These are phyloP conservation scores for Termitomyces titanicus DNA, from an alignment of 768 basidiomycete genomes.

Conservation along the genomic window DNA sequence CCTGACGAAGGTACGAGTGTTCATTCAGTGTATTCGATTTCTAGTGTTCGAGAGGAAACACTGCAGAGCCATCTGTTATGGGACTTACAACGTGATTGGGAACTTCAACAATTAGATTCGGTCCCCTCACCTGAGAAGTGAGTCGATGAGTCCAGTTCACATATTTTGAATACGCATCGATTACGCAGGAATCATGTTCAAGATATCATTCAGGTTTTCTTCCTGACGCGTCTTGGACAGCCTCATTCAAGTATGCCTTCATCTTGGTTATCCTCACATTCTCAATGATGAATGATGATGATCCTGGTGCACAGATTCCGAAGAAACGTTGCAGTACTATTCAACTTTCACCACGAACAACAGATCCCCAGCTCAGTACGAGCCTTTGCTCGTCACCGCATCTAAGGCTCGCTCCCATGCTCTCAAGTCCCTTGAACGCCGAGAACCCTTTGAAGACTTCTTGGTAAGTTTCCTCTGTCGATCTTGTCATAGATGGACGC, in stretches of 20 bases:
- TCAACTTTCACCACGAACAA: slow-evolving; percentile 85
- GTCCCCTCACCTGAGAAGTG: slow-evolving; percentile 46
- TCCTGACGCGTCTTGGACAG: slow-evolving; percentile 66
- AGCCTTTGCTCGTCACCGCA: slow-evolving; percentile 68
- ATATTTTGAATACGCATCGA: slow-evolving; percentile 27
- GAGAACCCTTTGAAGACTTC: slow-evolving; percentile 59
- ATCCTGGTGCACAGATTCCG: slow-evolving; percentile 52
- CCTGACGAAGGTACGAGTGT: slow-evolving; percentile 50
- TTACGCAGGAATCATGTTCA: slow-evolving; percentile 28
- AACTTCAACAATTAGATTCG: slow-evolving; percentile 56
- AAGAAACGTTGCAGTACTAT: slow-evolving; percentile 81
- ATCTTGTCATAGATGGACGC: neutral
- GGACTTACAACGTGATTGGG: slow-evolving; percentile 74
- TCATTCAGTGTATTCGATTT: neutral
- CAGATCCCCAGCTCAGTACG: slow-evolving; percentile 74
- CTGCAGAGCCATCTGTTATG: slow-evolving; percentile 67
- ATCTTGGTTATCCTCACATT: neutral
- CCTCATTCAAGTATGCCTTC: slow-evolving; percentile 65
- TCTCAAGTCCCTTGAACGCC: slow-evolving; percentile 54
- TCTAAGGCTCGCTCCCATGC: slow-evolving; percentile 67
- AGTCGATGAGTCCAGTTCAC: neutral
- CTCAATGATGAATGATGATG: neutral
- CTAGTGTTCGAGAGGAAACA: slow-evolving; percentile 1
- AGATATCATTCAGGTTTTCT: slow-evolving; percentile 50
- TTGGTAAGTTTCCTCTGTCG: slow-evolving; percentile 41